Percentiles rank a stretch among this genome's conserved stretches.
These are phyloP conservation scores for Solanum sejunctum DNA, from an alignment of 257 asterid species.

Conservation along the genomic window DNA sequence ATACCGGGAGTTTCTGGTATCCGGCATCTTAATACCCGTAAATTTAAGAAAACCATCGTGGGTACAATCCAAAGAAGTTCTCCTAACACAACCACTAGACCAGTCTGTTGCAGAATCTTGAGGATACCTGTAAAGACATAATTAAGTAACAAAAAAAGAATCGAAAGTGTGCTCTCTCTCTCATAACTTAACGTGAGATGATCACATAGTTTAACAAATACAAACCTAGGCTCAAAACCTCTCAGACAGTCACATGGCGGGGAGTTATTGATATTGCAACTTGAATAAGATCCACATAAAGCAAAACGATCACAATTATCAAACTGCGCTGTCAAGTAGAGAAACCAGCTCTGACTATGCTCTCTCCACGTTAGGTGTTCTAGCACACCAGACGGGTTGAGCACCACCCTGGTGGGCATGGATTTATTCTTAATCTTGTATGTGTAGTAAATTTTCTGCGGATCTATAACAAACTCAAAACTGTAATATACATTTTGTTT, in stretches of 20 bases:
- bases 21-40: conserved; percentile 16
- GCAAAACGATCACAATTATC: conserved; percentile 21
- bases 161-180: neutral
- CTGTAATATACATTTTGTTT: neutral
- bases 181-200: neutral
- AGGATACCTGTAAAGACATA: neutral
- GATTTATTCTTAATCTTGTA: neutral
- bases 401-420: neutral
- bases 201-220: neutral
- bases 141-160: neutral
- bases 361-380: conserved; percentile 4
- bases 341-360: conserved; percentile 9
- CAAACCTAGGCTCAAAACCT: conserved; percentile 12
- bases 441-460: neutral
- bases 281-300: conserved; percentile 17
- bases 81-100: conserved; percentile 20
- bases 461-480: neutral
- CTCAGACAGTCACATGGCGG: conserved; percentile 13
- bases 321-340: neutral
- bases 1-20: conserved; percentile 2
- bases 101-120: conserved; percentile 17
- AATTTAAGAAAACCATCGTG: conserved; percentile 12
- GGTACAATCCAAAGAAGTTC: conserved; percentile 10
- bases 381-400: neutral
- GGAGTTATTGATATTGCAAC: conserved; percentile 1